Conservation (phyloP, 2,329 filamentous ascomycete species). For the Aspergillus sp. region DNA sequence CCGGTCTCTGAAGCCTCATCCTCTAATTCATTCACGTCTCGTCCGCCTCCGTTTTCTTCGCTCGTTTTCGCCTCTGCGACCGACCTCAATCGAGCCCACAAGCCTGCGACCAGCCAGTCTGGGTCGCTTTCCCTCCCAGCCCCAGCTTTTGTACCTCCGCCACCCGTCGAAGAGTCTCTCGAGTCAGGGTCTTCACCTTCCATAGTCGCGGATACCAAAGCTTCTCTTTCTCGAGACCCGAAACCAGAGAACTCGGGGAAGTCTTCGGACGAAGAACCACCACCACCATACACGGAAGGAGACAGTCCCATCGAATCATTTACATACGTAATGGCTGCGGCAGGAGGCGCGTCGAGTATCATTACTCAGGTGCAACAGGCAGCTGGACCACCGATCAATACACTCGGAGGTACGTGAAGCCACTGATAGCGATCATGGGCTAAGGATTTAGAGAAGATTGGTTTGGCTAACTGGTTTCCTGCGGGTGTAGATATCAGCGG, state of each 20-base stretch:
- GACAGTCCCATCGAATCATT: conserved; percentile 88
- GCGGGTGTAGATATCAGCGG: conserved; percentile 63
- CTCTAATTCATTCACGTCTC: conserved; percentile 48
- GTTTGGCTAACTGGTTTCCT: conserved; percentile 3
- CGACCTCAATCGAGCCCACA: conserved; percentile 30
- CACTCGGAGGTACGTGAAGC: conserved; percentile 66
- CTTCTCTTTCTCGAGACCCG: conserved; percentile 73
- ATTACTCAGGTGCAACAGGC: conserved; percentile 98
- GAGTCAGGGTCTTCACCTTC: conserved; percentile 42
- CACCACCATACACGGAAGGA: conserved; percentile 92
- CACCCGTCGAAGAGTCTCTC: conserved; percentile 47
- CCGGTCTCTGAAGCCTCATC: conserved; percentile 38
- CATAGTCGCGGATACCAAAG: conserved; percentile 71
- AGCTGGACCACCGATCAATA: conserved; percentile 77
- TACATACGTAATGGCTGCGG: conserved; percentile 95
- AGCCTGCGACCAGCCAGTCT: conserved; percentile 43
- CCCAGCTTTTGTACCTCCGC: conserved; percentile 49
- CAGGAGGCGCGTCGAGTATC: conserved; percentile 94
- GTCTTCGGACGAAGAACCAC: conserved; percentile 76
- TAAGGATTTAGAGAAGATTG: neutral
- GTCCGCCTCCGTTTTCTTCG: conserved; percentile 60
- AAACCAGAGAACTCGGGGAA: conserved; percentile 73
- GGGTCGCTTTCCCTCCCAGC: conserved; percentile 44
- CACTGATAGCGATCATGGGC: neutral
- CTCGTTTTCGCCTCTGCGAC: conserved; percentile 52